Evolutionary conservation across 2,329 filamentous ascomycete genomes (phyloP).

Genomic region (Aspergillus versicolor): DNA sequence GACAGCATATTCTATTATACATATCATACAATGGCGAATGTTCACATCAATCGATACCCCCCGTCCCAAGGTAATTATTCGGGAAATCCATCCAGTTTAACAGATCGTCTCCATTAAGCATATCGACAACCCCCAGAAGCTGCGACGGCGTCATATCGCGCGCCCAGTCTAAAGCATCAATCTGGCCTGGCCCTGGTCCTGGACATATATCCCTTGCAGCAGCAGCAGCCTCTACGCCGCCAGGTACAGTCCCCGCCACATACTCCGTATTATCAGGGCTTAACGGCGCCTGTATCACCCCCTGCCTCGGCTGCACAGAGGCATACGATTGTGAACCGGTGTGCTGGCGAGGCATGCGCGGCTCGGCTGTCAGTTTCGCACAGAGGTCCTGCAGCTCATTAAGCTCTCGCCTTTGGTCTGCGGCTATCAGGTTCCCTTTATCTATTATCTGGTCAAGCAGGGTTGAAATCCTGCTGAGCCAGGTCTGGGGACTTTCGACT

Average conservation of each 20-base stretch:
- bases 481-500: not conserved
- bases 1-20: no score
- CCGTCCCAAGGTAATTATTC: not conserved
- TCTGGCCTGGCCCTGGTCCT: not conserved
- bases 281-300: no score
- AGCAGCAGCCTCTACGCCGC: no score
- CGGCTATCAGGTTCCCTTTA: slow-evolving; percentile 2
- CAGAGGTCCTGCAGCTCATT: not conserved
- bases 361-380: not conserved
- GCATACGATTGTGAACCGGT: not conserved
- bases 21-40: no score
- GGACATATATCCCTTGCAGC: no score
- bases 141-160: slow-evolving; percentile 3
- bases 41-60: not conserved
- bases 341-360: not conserved
- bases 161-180: not conserved
- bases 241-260: no score
- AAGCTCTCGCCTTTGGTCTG: not conserved
- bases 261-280: no score
- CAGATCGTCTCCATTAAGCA: not conserved
- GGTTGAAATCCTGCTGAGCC: not conserved
- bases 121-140: not conserved
- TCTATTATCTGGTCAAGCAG: not conserved
- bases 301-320: no score
- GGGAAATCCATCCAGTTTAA: not conserved